Percentiles rank a stretch among this genome's conserved stretches.
phyloP scores from a whole-genome alignment of 1,284 basidiomycete species.

The Apiotrichum mycotoxinovorans region DNA sequence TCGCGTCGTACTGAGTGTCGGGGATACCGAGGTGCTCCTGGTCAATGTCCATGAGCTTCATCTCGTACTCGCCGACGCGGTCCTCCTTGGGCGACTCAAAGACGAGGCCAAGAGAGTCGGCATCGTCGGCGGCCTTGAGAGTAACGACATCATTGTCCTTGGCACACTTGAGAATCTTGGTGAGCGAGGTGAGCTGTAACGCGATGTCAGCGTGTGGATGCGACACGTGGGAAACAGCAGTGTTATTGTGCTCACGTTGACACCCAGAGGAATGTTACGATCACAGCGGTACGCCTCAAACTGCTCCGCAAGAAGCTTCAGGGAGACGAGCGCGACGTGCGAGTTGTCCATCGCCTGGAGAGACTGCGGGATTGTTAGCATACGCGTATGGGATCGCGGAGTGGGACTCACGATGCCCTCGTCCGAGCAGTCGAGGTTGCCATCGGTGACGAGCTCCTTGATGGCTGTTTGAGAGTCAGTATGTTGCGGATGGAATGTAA shows the following conservation, averaged over 20 bases:
- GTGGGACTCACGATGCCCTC: constrained; percentile 81
- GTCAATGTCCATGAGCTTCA: constrained; percentile 99
- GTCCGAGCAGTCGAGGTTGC: constrained; percentile 97
- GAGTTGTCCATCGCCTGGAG: constrained; percentile 99
- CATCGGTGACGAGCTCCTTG: constrained; percentile 96
- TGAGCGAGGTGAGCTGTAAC: constrained; percentile 68
- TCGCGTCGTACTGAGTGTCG: constrained; percentile 97
- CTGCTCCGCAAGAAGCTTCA: constrained; percentile 64
- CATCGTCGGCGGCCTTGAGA: constrained; percentile 87
- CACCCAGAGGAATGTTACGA: constrained; percentile 88
- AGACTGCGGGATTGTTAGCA: constrained; percentile 51
- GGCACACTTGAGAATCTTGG: constrained; percentile 95
- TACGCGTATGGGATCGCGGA: constrained; percentile 45
- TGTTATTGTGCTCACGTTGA: constrained; percentile 57
- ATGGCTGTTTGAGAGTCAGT: constrained; percentile 60
- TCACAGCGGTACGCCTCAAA: constrained; percentile 93
- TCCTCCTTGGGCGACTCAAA: constrained; percentile 91
- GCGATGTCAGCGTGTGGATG: constrained; percentile 19
- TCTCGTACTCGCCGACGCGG: constrained; percentile 94
- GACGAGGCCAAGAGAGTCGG: constrained; percentile 80
- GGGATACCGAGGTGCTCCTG: constrained; percentile 92
- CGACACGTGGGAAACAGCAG: background rate
- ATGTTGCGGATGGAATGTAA: background rate
- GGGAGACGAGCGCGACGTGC: constrained; percentile 86
- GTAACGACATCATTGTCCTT: constrained; percentile 94